phyloP scores from a whole-genome alignment of 1,284 basidiomycete species.

The Gomphus sp. region DNA sequence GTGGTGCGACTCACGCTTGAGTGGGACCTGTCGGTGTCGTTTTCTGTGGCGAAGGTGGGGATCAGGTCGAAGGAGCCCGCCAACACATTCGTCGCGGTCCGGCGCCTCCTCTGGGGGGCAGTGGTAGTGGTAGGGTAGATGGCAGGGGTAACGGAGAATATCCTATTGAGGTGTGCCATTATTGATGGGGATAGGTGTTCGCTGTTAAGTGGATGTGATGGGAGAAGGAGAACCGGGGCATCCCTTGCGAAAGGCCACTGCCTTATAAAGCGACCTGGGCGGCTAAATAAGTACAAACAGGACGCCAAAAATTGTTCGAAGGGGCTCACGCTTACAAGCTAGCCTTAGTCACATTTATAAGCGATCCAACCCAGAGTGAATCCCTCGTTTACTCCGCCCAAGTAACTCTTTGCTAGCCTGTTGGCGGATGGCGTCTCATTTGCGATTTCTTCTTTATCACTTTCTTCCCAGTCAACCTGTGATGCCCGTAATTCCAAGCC shows the following conservation, averaged over 20 bases:
- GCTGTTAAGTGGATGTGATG: neutral
- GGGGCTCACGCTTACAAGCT: too few species aligned
- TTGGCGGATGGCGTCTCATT: constrained; percentile 95
- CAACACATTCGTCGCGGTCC: constrained; percentile 6
- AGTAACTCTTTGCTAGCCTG: constrained; percentile 82
- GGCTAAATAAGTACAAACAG: too few species aligned
- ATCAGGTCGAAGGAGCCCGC: constrained; percentile 5
- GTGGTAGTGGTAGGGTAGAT: neutral
- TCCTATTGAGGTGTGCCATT: neutral
- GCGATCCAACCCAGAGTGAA: constrained; percentile 36
- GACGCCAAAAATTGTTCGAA: too few species aligned
- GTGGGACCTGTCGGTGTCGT: neutral
- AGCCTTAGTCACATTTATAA: too few species aligned
- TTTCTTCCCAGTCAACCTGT: constrained; percentile 40
- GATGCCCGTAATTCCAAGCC: constrained; percentile 66
- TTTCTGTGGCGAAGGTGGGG: neutral
- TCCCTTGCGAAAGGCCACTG: too few species aligned
- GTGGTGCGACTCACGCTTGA: neutral
- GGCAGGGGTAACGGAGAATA: neutral
- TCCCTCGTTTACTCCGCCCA: constrained; percentile 76
- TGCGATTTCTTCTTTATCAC: constrained; percentile 69
- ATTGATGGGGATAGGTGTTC: neutral
- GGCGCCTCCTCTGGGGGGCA: neutral
- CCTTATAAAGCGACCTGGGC: too few species aligned
- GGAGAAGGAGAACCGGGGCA: too few species aligned